phyloP scores from a whole-genome alignment of 2,329 filamentous ascomycete species.

The Reticulascus tulasneorum region DNA sequence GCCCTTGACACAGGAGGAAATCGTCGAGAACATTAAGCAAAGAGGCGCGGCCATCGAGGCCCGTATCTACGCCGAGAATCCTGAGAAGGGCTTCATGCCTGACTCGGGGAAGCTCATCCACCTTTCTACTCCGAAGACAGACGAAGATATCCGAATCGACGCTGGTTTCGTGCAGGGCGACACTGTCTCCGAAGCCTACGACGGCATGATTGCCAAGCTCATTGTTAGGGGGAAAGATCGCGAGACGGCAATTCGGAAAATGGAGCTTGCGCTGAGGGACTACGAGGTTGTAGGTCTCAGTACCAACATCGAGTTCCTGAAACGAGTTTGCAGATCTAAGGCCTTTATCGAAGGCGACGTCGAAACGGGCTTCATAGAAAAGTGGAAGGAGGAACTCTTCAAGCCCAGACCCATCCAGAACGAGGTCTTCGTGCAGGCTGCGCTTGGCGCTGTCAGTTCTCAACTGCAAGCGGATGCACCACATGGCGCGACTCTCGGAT shows the following conservation, averaged over 20 bases:
- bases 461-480: slow-evolving; percentile 19
- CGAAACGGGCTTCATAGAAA: slow-evolving; percentile 94
- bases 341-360: slow-evolving; percentile 85
- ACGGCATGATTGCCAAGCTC: slow-evolving; percentile 98
- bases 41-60: slow-evolving; percentile 91
- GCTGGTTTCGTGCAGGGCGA: slow-evolving; percentile 90
- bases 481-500: slow-evolving; percentile 52
- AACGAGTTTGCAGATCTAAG: slow-evolving; percentile 74
- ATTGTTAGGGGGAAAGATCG: slow-evolving; percentile 82
- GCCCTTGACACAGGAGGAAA: slow-evolving; percentile 54
- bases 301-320: slow-evolving; percentile 96
- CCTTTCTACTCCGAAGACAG: slow-evolving; percentile 66
- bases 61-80: slow-evolving; percentile 94
- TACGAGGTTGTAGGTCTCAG: slow-evolving; percentile 92
- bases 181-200: slow-evolving; percentile 89
- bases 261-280: slow-evolving; percentile 73
- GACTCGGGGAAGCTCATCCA: slow-evolving; percentile 88
- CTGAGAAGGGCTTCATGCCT: slow-evolving; percentile 85
- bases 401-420: slow-evolving; percentile 53
- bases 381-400: slow-evolving; percentile 79
- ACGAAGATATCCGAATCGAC: slow-evolving; percentile 80
- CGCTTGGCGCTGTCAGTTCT: slow-evolving; percentile 48
- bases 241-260: slow-evolving; percentile 75
- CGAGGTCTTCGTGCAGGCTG: slow-evolving; percentile 83
- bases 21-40: slow-evolving; percentile 70